These are phyloP conservation scores for Emergomyces africanus DNA, from an alignment of 2,329 filamentous ascomycete genomes.

Conservation along the genomic window DNA sequence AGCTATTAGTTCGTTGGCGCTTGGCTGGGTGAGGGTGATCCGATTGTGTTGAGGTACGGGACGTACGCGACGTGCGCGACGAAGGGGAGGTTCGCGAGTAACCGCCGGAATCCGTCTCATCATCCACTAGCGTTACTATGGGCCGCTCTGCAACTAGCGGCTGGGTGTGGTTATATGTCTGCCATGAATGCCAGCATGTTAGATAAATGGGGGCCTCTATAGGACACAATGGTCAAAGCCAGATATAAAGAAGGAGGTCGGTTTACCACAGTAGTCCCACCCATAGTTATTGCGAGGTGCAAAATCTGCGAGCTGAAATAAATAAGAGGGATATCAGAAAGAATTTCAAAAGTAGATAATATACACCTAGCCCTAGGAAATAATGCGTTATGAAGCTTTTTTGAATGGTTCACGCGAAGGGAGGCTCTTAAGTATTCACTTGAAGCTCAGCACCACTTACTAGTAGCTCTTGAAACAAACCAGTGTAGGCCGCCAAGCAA, in stretches of 20 bases:
- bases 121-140: background rate
- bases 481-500: background rate
- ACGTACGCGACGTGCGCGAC: background rate
- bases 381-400: background rate
- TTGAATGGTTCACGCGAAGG: background rate
- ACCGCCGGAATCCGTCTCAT: background rate
- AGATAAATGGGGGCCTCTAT: background rate
- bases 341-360: background rate
- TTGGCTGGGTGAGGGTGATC: background rate
- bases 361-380: background rate
- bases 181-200: background rate
- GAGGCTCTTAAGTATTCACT: too few species aligned
- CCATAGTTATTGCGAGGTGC: background rate
- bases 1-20: background rate
- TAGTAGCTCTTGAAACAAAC: background rate
- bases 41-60: background rate
- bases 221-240: background rate
- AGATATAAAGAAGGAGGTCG: background rate
- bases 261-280: background rate
- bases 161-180: background rate
- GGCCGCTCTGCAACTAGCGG: background rate
- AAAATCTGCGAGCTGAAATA: background rate
- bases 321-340: background rate
- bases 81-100: background rate
- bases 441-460: background rate